Base-by-base conservation (phyloP, 306 rosid species). In the Cucurbita maxima region DNA sequence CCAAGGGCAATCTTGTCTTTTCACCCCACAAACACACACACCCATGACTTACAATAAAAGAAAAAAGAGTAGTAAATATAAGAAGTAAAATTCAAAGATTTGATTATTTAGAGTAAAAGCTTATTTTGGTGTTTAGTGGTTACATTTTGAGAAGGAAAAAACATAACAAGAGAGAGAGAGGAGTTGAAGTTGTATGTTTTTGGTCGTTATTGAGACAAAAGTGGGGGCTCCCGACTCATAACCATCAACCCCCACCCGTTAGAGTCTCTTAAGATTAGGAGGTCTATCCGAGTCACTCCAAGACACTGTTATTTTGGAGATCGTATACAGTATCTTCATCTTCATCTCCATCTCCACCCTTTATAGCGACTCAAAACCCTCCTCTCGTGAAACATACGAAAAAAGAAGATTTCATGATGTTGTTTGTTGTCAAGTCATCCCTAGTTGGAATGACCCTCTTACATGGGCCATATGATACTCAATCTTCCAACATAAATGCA, bases 391-490 rank as follows among this genome's bases (percentile, higher is more conserved):
- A 30, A 30, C 34, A 30, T 30, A 30, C 34, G 34, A 30, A 30
- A 30, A 30, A 30, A 30, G 34, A 30, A 30, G 34, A 30, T 30
- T 30, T 30, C 34, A 30, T 30, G 34, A 30, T 30, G 34, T 30
- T 3, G 34, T 30, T 30, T 30, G 34, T 30, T 30, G 34, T 30
- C 34, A 0, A 30, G 34, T 3, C 34, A 30, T 30, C 34, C 34
- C 34, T 30, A 30, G 34, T 30, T 30, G 34, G 34, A 30, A 30
- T 30, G 34, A 30, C 34, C 34, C 34, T 44, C 19, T 51, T 73
- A 43, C 58, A 77, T 78, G 83, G 76, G 83, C 84, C 88, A 87
- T 79, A 57, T 81, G 76, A 85, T 80, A 83, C 78, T 83, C 79
- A 68, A 76, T 18, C 30, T 44, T 22, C 73, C 73, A 10, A 72